Conservation (phyloP, 2,329 filamentous ascomycete genomes). For the Dothistroma septosporum region DNA sequence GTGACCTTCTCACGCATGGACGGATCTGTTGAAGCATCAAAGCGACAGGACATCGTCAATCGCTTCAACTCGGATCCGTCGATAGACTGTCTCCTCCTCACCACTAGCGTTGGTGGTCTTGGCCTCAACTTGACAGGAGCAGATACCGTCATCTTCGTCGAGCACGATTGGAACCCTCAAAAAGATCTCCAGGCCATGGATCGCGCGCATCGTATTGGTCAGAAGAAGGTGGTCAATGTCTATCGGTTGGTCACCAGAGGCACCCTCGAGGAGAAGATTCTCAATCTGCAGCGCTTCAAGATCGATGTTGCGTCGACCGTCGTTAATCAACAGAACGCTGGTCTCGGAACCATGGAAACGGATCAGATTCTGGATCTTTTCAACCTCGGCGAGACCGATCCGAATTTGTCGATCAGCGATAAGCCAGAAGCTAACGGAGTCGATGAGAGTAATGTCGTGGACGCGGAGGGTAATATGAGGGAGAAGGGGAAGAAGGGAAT, state of each 20-base stretch:
- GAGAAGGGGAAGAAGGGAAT: slow-evolving; percentile 97
- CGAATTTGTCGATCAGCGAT: slow-evolving; percentile 31
- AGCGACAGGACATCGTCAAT: slow-evolving; percentile 96
- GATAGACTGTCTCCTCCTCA: slow-evolving; percentile 89
- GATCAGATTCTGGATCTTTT: slow-evolving; percentile 97
- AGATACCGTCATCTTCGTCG: slow-evolving; percentile 98
- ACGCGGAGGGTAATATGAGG: slow-evolving; percentile 81
- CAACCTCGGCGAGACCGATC: slow-evolving; percentile 72
- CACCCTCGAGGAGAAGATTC: slow-evolving; percentile 96
- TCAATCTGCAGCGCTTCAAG: slow-evolving; percentile 96
- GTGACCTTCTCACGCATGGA: slow-evolving; percentile 94
- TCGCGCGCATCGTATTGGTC: slow-evolving; percentile 92
- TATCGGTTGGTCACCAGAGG: slow-evolving; percentile 94
- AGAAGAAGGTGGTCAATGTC: slow-evolving; percentile 99
- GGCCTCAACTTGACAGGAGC: slow-evolving; percentile 94
- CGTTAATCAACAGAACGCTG: slow-evolving; percentile 97
- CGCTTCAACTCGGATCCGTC: slow-evolving; percentile 97
- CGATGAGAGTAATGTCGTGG: slow-evolving; percentile 66
- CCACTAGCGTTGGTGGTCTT: slow-evolving; percentile 89
- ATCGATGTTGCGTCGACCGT: slow-evolving; percentile 97
- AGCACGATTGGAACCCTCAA: slow-evolving; percentile 99
- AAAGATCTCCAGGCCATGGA: slow-evolving; percentile 99
- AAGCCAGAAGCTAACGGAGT: slow-evolving; percentile 56
- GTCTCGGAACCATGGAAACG: slow-evolving; percentile 92
- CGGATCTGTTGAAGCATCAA: slow-evolving; percentile 84